Conservation (phyloP, 192 early-diverging fungal genomes). For the Coemansia sp. region DNA sequence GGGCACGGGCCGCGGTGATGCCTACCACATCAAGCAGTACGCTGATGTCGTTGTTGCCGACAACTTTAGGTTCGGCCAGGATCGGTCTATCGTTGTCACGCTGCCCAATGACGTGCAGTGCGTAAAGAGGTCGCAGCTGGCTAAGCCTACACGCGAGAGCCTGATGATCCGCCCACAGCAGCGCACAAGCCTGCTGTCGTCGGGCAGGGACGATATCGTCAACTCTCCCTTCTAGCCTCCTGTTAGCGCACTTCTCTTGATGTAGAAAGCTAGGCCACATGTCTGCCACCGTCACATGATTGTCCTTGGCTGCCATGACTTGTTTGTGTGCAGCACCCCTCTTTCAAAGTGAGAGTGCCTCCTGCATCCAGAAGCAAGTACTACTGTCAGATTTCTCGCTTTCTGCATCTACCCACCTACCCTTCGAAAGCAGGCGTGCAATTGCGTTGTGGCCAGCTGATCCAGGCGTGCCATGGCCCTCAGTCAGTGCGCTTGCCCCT, state of each 20-base stretch:
- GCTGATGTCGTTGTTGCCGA: conserved; percentile 80
- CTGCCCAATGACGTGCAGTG: conserved; percentile 73
- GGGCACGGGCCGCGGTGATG: conserved; percentile 67
- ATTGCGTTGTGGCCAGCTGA: background rate
- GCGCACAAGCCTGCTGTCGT: conserved; percentile 1
- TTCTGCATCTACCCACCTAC: background rate
- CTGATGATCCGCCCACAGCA: conserved; percentile 33
- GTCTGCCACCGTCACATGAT: background rate
- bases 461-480: background rate
- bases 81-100: conserved; percentile 83
- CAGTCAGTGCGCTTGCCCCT: background rate
- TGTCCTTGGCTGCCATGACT: background rate
- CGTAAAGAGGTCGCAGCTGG: conserved; percentile 59
- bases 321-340: background rate
- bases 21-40: conserved; percentile 88
- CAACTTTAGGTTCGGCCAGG: conserved; percentile 85
- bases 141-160: conserved; percentile 56
- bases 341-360: background rate
- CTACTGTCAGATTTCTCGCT: background rate
- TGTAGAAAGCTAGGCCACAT: background rate
- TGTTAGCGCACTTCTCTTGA: background rate
- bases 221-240: conserved; percentile 21
- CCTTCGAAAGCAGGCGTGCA: background rate
- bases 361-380: conserved; percentile 3
- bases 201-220: conserved; percentile 22